Evolutionary conservation across 495 filamentous ascomycete species (phyloP).

Genomic region (Choiromyces venosus): DNA sequence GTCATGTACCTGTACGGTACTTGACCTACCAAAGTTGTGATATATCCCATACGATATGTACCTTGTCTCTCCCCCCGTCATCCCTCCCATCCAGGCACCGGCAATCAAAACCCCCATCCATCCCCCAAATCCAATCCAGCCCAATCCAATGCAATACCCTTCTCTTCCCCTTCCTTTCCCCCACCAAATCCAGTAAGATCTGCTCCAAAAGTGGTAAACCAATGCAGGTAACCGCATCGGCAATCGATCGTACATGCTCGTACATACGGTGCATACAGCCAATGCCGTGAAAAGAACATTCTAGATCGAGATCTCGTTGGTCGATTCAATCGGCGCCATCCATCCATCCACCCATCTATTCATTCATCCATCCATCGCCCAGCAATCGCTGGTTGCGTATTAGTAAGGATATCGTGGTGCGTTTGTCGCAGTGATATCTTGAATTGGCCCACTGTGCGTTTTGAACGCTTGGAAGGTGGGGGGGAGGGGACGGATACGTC

Average conservation of each 20-base stretch:
- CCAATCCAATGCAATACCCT: background rate
- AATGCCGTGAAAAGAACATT: background rate
- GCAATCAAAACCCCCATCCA: background rate
- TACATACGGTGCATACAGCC: background rate
- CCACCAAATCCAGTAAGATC: background rate
- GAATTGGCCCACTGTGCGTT: background rate
- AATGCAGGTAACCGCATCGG: conserved; percentile 1
- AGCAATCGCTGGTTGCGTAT: background rate
- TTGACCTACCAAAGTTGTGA: background rate
- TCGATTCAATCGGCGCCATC: background rate
- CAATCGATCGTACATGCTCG: background rate
- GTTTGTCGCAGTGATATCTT: background rate
- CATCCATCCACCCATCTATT: background rate
- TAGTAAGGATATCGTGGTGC: background rate
- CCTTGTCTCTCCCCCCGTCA: background rate
- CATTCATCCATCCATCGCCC: background rate
- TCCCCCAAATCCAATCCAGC: background rate
- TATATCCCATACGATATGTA: background rate
- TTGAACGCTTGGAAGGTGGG: background rate
- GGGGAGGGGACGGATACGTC: background rate
- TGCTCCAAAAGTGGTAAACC: background rate
- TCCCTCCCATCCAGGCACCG: background rate
- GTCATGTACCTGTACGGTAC: background rate
- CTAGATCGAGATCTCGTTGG: conserved; percentile 1
- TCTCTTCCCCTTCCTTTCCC: background rate